Evolutionary conservation across 2,329 filamentous ascomycete genomes (phyloP).

Genomic region (Calcarisporium arbuscula): DNA sequence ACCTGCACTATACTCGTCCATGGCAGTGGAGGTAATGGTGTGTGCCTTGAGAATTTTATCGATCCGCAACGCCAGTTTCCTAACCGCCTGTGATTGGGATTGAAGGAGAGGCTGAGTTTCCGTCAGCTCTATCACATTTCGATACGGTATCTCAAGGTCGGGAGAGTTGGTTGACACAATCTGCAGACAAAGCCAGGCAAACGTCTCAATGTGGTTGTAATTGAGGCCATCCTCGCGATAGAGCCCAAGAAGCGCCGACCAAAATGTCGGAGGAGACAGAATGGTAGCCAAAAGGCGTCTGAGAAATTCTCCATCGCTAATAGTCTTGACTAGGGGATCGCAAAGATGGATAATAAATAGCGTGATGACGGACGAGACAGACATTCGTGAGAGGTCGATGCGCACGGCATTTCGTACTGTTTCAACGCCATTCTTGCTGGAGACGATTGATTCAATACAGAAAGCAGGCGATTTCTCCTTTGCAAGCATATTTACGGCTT

Average conservation of each 20-base stretch:
- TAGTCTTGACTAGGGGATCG: slow-evolving; percentile 5
- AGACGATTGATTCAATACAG: slow-evolving; percentile 10
- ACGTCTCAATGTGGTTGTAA: slow-evolving; percentile 3
- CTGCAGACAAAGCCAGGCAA: slow-evolving; percentile 13
- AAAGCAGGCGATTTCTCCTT: slow-evolving; percentile 4
- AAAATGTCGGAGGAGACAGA: slow-evolving; percentile 10
- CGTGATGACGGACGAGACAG: slow-evolving; percentile 3
- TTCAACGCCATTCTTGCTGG: slow-evolving; percentile 4
- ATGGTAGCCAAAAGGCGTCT: slow-evolving; percentile 5
- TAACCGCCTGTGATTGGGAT: slow-evolving; percentile 15
- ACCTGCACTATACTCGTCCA: slow-evolving; percentile 37
- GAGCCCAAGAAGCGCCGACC: slow-evolving; percentile 5
- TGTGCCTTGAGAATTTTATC: slow-evolving; percentile 29
- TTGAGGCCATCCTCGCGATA: not conserved
- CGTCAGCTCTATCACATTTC: slow-evolving; percentile 19
- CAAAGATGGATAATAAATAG: slow-evolving; percentile 5
- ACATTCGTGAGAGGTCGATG: slow-evolving; percentile 5
- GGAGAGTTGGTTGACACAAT: slow-evolving; percentile 5
- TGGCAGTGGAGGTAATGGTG: slow-evolving; percentile 9
- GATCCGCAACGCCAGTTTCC: slow-evolving; percentile 28
- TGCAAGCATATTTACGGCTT: slow-evolving; percentile 8
- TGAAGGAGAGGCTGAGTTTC: slow-evolving; percentile 17
- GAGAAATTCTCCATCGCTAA: slow-evolving; percentile 10
- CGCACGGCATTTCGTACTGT: slow-evolving; percentile 7
- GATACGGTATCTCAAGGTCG: slow-evolving; percentile 2